Evolutionary conservation across 257 asterid genomes (phyloP).

Genomic region (Petrea volubilis): DNA sequence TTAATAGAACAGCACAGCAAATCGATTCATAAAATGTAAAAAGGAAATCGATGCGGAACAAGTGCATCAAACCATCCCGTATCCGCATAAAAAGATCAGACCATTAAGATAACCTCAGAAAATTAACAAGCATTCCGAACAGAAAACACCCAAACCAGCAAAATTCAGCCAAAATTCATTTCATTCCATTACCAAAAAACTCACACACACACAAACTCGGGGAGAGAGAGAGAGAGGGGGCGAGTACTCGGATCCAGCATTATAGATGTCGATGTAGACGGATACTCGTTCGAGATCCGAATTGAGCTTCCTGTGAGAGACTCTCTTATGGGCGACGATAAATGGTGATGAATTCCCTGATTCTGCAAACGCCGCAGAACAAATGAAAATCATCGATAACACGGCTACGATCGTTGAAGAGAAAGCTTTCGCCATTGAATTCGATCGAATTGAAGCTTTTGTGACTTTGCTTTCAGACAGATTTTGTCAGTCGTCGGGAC

Average conservation of each 20-base stretch:
- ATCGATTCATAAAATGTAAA: background rate
- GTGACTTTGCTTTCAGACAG: background rate
- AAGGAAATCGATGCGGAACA: background rate
- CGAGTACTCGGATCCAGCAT: conserved; percentile 50
- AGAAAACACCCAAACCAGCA: background rate
- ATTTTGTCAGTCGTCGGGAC: conserved; percentile 10
- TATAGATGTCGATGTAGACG: conserved; percentile 57
- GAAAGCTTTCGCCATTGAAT: conserved; percentile 33
- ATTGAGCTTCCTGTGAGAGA: conserved; percentile 38
- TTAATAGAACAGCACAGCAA: background rate
- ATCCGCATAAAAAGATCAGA: background rate
- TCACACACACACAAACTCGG: background rate
- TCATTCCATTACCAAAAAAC: background rate
- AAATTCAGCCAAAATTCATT: background rate
- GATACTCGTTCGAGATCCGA: conserved; percentile 44
- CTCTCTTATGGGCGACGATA: conserved; percentile 56
- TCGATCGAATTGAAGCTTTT: conserved; percentile 13
- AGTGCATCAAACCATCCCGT: background rate
- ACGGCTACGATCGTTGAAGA: conserved; percentile 19
- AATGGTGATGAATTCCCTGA: conserved; percentile 44
- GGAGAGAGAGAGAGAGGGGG: background rate
- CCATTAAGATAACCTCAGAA: background rate
- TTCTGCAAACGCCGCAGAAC: conserved; percentile 21
- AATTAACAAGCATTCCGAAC: background rate
- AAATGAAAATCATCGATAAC: conserved; percentile 21